Percentiles rank a stretch among this genome's conserved stretches.
Evolutionary conservation across 805 yeast species (phyloP).

Genomic region (Starmerella sp.): DNA sequence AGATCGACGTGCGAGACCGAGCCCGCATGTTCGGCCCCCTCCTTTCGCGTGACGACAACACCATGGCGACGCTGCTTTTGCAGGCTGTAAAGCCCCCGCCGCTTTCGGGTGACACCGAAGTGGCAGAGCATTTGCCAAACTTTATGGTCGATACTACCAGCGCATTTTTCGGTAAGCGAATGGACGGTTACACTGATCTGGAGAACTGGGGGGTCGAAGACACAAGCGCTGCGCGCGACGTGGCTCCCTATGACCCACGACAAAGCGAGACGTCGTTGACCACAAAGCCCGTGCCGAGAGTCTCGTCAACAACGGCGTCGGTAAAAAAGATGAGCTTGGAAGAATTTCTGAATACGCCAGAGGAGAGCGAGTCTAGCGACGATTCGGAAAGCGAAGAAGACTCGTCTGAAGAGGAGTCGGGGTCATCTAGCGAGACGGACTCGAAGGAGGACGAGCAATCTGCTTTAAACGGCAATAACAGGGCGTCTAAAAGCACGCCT

Average conservation of each 20-base stretch:
- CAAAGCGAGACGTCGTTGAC: background rate
- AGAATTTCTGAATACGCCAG: conserved; percentile 55
- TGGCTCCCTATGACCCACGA: background rate
- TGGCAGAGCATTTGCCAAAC: background rate
- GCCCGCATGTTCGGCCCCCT: conserved; percentile 63
- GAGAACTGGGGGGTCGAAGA: conserved; percentile 35
- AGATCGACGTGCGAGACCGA: conserved; percentile 71
- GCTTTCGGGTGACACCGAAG: conserved; percentile 8
- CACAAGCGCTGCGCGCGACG: conserved; percentile 2
- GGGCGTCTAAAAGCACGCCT: no score
- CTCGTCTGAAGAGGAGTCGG: conserved; percentile 27
- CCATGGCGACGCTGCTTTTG: conserved; percentile 55
- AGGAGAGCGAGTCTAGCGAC: conserved; percentile 24
- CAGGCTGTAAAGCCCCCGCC: conserved; percentile 72
- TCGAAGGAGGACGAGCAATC: conserved; percentile 21
- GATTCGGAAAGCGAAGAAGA: conserved; percentile 13
- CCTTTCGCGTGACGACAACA: conserved; percentile 41
- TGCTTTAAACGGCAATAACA: no score
- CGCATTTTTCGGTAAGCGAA: conserved; percentile 25
- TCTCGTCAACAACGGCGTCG: background rate
- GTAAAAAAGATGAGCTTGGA: conserved; percentile 55
- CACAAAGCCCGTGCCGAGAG: background rate
- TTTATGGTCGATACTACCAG: conserved; percentile 28
- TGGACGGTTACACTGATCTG: conserved; percentile 28
- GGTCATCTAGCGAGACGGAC: conserved; percentile 27